phyloP scores from a whole-genome alignment of 306 rosid species.

The Lithocarpus polystachyus region DNA sequence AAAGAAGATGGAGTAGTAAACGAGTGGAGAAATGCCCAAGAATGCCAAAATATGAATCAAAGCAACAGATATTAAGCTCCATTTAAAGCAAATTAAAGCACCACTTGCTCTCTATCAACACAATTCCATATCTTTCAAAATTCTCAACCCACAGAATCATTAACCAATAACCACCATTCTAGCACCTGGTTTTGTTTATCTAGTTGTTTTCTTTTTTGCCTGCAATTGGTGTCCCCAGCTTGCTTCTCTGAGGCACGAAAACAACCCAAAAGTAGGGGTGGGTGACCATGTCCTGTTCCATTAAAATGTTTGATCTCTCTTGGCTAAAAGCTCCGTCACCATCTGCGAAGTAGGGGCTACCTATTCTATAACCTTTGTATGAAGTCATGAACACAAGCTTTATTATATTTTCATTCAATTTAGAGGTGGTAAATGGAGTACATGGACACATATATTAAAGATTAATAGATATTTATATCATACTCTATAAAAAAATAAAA shows the following conservation, averaged over 20 bases:
- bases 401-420: no score
- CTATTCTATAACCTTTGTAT: no score
- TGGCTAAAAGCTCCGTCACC: not conserved
- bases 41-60: not conserved
- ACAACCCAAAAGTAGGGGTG: not conserved
- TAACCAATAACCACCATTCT: not conserved
- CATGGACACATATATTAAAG: no score
- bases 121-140: not conserved
- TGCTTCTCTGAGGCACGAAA: not conserved
- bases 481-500: no score
- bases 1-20: not conserved
- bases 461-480: no score
- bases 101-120: slow-evolving; percentile 3
- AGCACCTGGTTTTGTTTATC: slow-evolving; percentile 38
- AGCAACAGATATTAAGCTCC: not conserved
- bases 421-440: no score
- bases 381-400: no score
- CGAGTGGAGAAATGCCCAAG: not conserved
- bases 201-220: not conserved
- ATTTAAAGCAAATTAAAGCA: slow-evolving; percentile 1
- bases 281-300: not conserved
- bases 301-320: not conserved
- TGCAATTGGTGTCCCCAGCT: not conserved
- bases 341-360: no score
- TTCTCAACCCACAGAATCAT: slow-evolving; percentile 39